phyloP scores from a whole-genome alignment of 306 rosid genomes.

The Castanea sativa region DNA sequence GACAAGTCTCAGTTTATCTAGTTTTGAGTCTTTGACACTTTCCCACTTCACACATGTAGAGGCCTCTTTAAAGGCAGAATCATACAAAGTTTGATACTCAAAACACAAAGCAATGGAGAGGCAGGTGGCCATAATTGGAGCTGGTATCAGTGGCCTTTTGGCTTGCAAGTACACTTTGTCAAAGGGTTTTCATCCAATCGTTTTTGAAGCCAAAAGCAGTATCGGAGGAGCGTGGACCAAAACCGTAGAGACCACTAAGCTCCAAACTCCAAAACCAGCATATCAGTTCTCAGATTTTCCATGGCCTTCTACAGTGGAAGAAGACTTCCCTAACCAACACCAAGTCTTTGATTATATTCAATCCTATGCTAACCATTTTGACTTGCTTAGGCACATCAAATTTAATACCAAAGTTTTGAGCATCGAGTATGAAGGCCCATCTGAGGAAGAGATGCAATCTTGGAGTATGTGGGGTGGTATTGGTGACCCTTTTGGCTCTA shows the following conservation, averaged over 20 bases:
- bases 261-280: conserved; percentile 44
- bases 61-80: no score
- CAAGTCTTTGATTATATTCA: conserved; percentile 39
- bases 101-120: conserved; percentile 15
- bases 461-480: conserved; percentile 55
- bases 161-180: conserved; percentile 54
- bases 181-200: conserved; percentile 49
- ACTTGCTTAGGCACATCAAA: conserved; percentile 35
- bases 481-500: conserved; percentile 41
- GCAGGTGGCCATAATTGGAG: conserved; percentile 51
- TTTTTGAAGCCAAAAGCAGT: conserved; percentile 45
- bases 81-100: background rate
- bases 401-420: conserved; percentile 39
- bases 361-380: conserved; percentile 52
- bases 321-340: conserved; percentile 36
- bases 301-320: conserved; percentile 52
- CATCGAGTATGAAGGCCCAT: conserved; percentile 39
- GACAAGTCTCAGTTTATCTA: no score
- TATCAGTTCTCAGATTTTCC: conserved; percentile 64
- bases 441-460: conserved; percentile 25
- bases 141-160: conserved; percentile 64
- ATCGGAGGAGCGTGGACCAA: conserved; percentile 60
- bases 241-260: conserved; percentile 44
- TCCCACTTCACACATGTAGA: no score
- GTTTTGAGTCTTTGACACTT: no score